Evolutionary conservation across 2,329 filamentous ascomycete genomes (phyloP).

Genomic region (Colletotrichum coccodes): DNA sequence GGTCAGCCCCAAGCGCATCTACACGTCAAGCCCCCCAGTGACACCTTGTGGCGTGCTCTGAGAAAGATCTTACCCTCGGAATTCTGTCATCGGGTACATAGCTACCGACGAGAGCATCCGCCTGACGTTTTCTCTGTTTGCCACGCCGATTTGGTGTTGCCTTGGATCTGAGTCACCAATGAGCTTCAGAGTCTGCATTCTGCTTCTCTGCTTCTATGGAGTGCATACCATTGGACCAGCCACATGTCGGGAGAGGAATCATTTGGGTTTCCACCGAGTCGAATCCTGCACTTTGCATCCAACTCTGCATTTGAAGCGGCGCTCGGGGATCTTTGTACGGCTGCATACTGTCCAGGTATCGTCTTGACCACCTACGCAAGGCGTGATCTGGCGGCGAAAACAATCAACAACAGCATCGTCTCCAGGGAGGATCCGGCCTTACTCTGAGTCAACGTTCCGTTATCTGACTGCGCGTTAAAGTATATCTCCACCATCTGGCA

Average conservation of each 20-base stretch:
- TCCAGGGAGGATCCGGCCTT: slow-evolving; percentile 36
- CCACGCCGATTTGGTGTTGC: slow-evolving; percentile 61
- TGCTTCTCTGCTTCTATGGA: not conserved
- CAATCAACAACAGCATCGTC: slow-evolving; percentile 28
- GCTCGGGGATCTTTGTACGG: slow-evolving; percentile 74
- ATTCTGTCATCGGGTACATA: slow-evolving; percentile 65
- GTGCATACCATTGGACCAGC: slow-evolving; percentile 71
- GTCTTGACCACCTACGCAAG: slow-evolving; percentile 73
- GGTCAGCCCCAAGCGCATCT: slow-evolving; percentile 35
- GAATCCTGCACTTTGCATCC: slow-evolving; percentile 72
- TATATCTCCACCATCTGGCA: slow-evolving; percentile 90
- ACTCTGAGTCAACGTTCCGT: slow-evolving; percentile 77
- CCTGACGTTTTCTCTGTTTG: slow-evolving; percentile 65
- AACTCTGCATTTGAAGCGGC: slow-evolving; percentile 66
- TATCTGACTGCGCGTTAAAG: slow-evolving; percentile 86
- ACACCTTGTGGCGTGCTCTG: not conserved
- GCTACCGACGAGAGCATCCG: slow-evolving; percentile 64
- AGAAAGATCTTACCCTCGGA: slow-evolving; percentile 52
- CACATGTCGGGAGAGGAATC: slow-evolving; percentile 75
- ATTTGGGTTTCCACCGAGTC: slow-evolving; percentile 73
- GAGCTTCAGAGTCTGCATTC: not conserved
- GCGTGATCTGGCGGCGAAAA: slow-evolving; percentile 62
- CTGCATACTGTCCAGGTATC: slow-evolving; percentile 70
- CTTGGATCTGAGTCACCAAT: slow-evolving; percentile 52
- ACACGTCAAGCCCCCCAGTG: too few species aligned